Evolutionary conservation across 345 rosid genomes (phyloP), one percentile per base, ranked within the genome.

Genomic region (Gossypium bickii): DNA sequence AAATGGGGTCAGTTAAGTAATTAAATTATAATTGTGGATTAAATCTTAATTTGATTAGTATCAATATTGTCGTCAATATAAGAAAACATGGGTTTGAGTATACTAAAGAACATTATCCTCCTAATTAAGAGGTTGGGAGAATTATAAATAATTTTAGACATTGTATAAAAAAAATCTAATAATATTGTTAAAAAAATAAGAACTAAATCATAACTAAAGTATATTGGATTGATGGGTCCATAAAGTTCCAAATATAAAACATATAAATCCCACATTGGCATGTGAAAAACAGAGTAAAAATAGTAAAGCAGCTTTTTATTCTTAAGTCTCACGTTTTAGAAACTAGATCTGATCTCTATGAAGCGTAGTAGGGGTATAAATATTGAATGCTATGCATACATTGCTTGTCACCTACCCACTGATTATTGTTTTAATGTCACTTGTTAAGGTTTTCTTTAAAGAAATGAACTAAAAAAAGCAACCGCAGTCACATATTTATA

Each of bases 71-170:
- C 4, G 1, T 34, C 0, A 5, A 0, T 4, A 0, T 5, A 34
- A 0, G 1, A 34, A 5, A 34, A 34, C 0, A 34, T 34, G 0
- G 0, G 1, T 34, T 34, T 34, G 0, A 34, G 1, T 4, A 1
- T 5, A 1, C 1, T 34, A 34, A 34, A 34, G 0, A 0, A 0
- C 0, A 5, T 34, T 34, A 4, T 34, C 7, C 0, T 34, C 0
- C 0, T 5, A 34, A 1, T 34, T 34, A 34, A 29, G 0, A 1
- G 1, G 4, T 34, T 34, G 0, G 0, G 0, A 0, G 5, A 34
- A 0, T 0, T 34, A 34, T 34, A 34, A 34, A 34, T 34, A 34
- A 34, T 34, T 34, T 5, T 34, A 34, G 0, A 1, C 0, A 34
- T 34, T 5, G 0, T 34, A 34, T 34, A 5, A 34, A 34, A 4